Base-by-base conservation (phyloP, 208 protist genomes). In the Blechomonas ayalai region DNA sequence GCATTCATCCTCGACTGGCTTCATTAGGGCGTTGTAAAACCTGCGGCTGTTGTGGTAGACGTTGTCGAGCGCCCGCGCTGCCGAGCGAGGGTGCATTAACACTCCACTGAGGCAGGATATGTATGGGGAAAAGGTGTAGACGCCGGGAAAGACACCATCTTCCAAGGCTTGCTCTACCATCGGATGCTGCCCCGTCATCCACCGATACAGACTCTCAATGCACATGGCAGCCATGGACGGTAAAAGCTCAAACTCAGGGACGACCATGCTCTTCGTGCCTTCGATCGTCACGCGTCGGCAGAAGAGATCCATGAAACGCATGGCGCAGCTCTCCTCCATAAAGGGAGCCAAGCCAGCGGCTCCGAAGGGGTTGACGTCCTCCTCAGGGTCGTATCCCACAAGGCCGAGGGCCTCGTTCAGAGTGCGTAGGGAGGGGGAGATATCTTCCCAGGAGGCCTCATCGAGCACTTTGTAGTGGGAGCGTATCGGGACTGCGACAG, bases 371-470 rank as follows among this genome's bases (percentile, higher is more conserved):
- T 48, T 47, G 8, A 37, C 48, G 18, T 64, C 62, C n/a, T 60
- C 67, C 15, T 74, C 64, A 7, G 62, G 64, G 45, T 83, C 74
- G 60, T 70, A 75, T 34, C 50, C 55, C 10, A 67, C 63, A 28
- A 90, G 60, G 25, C 81, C 85, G 27, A 93, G 59, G 15, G 58
- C 55, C 39, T 84, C 75, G 56, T 93, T 93, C 8, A 93, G 59
- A 10, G 48, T 52, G 28, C 80, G 71, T 40, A 93, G 66, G 6
- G 58, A 59, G 23, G 65, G 40, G 2, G 81, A 88, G 26, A 90
- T 53, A 45, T 76, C 66, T 25, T 74, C 39, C 71, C 76, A 82
- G 7, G 27, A 37, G 2, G 71, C 67, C 5, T 53, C 32, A 38
- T 75, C 73, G 57, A 85, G 67, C n/a, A 59, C 25, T 5, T 39